Evolutionary conservation across 768 basidiomycete species (phyloP).

Genomic region (Pleurotus cornucopiae): DNA sequence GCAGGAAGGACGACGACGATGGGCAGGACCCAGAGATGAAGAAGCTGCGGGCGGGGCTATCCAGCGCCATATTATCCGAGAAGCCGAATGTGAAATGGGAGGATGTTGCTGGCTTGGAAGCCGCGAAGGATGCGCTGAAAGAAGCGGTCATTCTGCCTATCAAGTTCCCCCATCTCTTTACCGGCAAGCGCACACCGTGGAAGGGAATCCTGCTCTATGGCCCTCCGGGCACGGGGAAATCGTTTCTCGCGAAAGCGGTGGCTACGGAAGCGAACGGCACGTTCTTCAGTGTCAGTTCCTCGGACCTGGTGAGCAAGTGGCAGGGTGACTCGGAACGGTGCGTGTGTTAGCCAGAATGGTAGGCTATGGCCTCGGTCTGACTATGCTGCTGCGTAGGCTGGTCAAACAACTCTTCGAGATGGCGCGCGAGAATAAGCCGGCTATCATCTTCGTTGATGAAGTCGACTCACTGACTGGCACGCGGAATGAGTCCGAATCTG

Average conservation of each 20-base stretch:
- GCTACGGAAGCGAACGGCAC: slow-evolving; percentile 99
- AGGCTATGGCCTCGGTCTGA: not conserved
- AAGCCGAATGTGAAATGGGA: slow-evolving; percentile 98
- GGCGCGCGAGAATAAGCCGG: slow-evolving; percentile 92
- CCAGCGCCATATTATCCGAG: slow-evolving; percentile 86
- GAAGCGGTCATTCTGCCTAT: slow-evolving; percentile 99
- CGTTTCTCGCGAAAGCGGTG: slow-evolving; percentile 95
- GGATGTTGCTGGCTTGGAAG: slow-evolving; percentile 95
- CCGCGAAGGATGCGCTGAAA: slow-evolving; percentile 92
- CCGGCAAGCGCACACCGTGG: slow-evolving; percentile 98
- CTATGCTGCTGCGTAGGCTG: slow-evolving; percentile 43
- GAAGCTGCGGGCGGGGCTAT: slow-evolving; percentile 89
- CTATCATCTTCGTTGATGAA: slow-evolving; percentile 99
- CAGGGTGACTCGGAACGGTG: slow-evolving; percentile 98
- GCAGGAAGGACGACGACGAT: slow-evolving; percentile 53
- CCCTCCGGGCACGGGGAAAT: slow-evolving; percentile 97
- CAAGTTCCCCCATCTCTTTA: slow-evolving; percentile 98
- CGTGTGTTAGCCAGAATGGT: slow-evolving; percentile 17
- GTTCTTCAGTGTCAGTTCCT: slow-evolving; percentile 94
- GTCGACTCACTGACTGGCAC: slow-evolving; percentile 95
- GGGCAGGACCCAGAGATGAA: slow-evolving; percentile 90
- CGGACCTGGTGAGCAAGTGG: slow-evolving; percentile 98
- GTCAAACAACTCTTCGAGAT: slow-evolving; percentile 96
- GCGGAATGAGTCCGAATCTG: slow-evolving; percentile 94
- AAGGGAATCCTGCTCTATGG: slow-evolving; percentile 93